These are phyloP conservation scores for Boechera retrofracta DNA, from an alignment of 345 rosid genomes.

Conservation along the genomic window DNA sequence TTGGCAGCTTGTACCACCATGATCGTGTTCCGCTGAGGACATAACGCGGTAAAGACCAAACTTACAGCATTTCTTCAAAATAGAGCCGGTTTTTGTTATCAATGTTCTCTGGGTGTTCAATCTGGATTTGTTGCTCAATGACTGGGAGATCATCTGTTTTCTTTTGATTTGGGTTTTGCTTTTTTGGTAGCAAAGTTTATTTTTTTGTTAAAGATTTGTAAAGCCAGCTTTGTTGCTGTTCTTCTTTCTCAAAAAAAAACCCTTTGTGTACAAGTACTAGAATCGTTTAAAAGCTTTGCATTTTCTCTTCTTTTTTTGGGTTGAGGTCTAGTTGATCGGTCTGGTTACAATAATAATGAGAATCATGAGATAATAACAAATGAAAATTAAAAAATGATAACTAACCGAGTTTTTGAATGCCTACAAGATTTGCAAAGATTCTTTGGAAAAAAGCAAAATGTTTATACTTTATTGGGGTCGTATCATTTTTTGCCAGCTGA, in stretches of 20 bases:
- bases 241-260: background rate
- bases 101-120: background rate
- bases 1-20: conserved; percentile 18
- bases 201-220: conserved; percentile 26
- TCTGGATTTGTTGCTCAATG: conserved; percentile 22
- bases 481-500: background rate
- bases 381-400: background rate
- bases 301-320: background rate
- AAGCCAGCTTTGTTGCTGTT: conserved; percentile 31
- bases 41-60: background rate
- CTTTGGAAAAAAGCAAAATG: background rate
- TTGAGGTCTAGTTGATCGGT: background rate
- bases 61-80: conserved; percentile 4
- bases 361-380: background rate
- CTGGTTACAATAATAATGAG: background rate
- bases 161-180: background rate
- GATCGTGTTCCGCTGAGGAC: background rate
- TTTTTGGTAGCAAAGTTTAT: background rate
- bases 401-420: background rate
- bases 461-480: background rate
- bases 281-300: background rate
- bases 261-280: conserved; percentile 20
- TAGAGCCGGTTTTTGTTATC: background rate
- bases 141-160: conserved; percentile 11
- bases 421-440: background rate